Conservation (phyloP, 495 filamentous ascomycete species). For the Podospora sp. region DNA sequence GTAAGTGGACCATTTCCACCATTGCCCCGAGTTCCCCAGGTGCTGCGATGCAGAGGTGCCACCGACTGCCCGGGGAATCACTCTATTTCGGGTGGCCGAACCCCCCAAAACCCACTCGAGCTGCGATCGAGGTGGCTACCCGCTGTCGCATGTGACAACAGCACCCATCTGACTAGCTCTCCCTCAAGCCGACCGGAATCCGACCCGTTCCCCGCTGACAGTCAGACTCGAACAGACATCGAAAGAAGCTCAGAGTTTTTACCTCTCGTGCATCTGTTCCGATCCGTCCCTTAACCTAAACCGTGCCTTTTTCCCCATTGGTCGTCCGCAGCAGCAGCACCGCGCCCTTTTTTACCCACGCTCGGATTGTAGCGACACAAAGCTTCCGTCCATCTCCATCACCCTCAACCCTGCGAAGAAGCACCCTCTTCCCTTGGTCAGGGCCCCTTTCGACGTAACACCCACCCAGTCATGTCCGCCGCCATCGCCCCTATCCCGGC, state of each 20-base stretch:
- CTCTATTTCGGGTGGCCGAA: neutral
- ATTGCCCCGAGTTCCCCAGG: neutral
- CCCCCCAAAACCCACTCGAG: neutral
- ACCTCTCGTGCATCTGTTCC: neutral
- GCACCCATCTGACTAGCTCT: neutral
- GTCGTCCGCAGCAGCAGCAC: neutral
- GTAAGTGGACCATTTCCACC: slow-evolving; percentile 11
- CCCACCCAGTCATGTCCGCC: slow-evolving; percentile 58
- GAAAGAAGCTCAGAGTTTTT: neutral
- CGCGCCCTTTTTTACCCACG: slow-evolving; percentile 17
- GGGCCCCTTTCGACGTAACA: slow-evolving; percentile 65
- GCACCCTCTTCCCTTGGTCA: slow-evolving; percentile 91
- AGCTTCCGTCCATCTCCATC: slow-evolving; percentile 19
- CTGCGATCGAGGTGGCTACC: neutral
- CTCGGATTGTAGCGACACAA: slow-evolving; percentile 11
- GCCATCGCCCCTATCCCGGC: slow-evolving; percentile 58
- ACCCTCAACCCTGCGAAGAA: slow-evolving; percentile 61
- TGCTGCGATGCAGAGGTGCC: neutral
- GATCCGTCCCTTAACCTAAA: neutral
- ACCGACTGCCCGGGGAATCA: neutral
- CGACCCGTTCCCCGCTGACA: neutral
- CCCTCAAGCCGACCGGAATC: neutral
- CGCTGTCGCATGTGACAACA: neutral
- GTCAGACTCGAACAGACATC: neutral
- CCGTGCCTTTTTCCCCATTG: neutral